phyloP scores from a whole-genome alignment of 805 yeast species.

The Blastobotrys peoriensis region DNA sequence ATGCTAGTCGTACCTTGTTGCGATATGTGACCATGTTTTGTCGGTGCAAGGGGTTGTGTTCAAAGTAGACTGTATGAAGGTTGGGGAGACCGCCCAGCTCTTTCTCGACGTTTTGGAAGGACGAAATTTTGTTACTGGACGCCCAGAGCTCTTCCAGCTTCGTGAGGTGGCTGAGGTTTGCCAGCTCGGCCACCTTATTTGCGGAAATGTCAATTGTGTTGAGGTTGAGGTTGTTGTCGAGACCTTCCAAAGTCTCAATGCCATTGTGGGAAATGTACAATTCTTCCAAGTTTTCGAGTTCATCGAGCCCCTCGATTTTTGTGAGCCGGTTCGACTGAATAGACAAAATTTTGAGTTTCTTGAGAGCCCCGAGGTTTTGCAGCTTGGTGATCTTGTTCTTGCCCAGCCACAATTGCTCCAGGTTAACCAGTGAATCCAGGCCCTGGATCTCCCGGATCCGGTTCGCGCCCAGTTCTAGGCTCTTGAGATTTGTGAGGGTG shows the following conservation, averaged over 20 bases:
- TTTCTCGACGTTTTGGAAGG: constrained; percentile 61
- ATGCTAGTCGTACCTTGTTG: constrained; percentile 66
- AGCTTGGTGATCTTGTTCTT: constrained; percentile 68
- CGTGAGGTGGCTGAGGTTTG: constrained; percentile 56
- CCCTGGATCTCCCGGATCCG: constrained; percentile 51
- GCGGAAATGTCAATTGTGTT: constrained; percentile 76
- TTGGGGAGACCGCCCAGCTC: constrained; percentile 57
- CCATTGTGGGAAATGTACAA: constrained; percentile 84
- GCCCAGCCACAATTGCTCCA: constrained; percentile 87
- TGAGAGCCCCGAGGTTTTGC: constrained; percentile 53
- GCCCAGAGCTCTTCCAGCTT: constrained; percentile 94
- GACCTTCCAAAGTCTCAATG: constrained; percentile 64
- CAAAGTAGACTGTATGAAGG: constrained; percentile 86
- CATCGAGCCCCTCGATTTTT: constrained; percentile 75
- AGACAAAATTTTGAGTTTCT: constrained; percentile 66
- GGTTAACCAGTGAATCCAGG: constrained; percentile 45
- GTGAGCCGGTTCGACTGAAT: constrained; percentile 81
- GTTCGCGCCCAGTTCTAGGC: constrained; percentile 90
- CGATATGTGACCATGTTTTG: constrained; percentile 75
- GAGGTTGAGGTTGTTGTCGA: constrained; percentile 63
- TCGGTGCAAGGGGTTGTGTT: constrained; percentile 82
- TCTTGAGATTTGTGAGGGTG: constrained; percentile 48
- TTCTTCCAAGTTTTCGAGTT: constrained; percentile 68
- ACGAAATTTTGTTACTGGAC: constrained; percentile 62
- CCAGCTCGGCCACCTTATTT: constrained; percentile 57